phyloP scores from a whole-genome alignment of 371 early-diverging fungal genomes.

The Fennellomyces sp. region DNA sequence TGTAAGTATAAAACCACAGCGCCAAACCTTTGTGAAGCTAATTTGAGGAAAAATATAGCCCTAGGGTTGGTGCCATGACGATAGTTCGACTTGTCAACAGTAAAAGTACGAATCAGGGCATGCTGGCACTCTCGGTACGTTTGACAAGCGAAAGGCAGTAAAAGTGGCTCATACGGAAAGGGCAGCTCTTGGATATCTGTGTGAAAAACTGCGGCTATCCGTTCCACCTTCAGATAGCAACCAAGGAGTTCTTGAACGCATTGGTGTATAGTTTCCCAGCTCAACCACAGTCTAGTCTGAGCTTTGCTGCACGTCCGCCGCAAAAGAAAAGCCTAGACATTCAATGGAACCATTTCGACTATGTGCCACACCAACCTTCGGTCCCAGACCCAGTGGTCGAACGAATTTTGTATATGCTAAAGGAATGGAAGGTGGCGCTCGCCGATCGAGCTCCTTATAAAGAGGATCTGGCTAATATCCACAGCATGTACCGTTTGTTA shows the following conservation, averaged over 20 bases:
- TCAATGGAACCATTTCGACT: constrained; percentile 23
- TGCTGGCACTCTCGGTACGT: constrained; percentile 80
- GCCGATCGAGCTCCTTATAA: constrained; percentile 81
- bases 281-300: constrained; percentile 46
- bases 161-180: not conserved
- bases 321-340: not conserved
- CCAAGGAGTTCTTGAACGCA: constrained; percentile 96
- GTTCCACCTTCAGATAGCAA: constrained; percentile 93
- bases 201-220: constrained; percentile 98
- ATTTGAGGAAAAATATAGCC: constrained; percentile 44
- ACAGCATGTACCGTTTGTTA: constrained; percentile 90
- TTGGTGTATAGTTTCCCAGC: constrained; percentile 95
- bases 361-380: constrained; percentile 18
- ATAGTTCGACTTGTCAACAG: constrained; percentile 83
- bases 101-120: constrained; percentile 69
- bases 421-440: constrained; percentile 90
- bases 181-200: constrained; percentile 89
- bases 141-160: not conserved
- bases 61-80: constrained; percentile 87
- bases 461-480: constrained; percentile 89
- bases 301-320: not conserved
- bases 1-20: constrained; percentile 48
- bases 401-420: constrained; percentile 88
- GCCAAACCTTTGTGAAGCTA: not conserved
- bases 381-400: constrained; percentile 69